Evolutionary conservation across 768 basidiomycete genomes (phyloP).

Genomic region (Termitomyces sp.): DNA sequence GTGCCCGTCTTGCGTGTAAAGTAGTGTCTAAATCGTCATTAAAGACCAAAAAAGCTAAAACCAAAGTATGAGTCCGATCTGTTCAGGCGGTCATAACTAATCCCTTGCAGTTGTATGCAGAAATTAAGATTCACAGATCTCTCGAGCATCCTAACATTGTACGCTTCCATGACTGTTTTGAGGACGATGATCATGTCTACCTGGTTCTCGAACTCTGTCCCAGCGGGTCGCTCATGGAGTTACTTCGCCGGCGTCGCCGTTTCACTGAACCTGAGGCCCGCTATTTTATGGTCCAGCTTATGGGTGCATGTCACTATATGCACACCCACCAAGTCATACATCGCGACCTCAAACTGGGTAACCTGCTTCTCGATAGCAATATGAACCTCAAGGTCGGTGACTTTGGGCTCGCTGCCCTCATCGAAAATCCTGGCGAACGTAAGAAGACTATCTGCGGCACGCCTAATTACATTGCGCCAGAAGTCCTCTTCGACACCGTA

Average conservation of each 20-base stretch:
- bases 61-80: conserved; percentile 57
- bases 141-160: conserved; percentile 93
- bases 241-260: conserved; percentile 81
- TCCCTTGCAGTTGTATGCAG: conserved; percentile 78
- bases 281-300: conserved; percentile 90
- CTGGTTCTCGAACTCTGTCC: conserved; percentile 94
- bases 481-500: conserved; percentile 92
- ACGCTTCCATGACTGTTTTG: conserved; percentile 89
- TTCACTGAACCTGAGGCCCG: conserved; percentile 92
- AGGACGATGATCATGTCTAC: conserved; percentile 94
- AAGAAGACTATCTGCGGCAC: conserved; percentile 99
- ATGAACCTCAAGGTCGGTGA: conserved; percentile 98
- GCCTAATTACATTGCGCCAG: conserved; percentile 98
- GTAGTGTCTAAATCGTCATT: conserved; percentile 91
- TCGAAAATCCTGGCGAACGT: conserved; percentile 93
- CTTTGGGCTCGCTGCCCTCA: conserved; percentile 94
- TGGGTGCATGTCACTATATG: conserved; percentile 97
- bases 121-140: conserved; percentile 96
- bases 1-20: conserved; percentile 79
- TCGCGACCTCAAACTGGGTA: conserved; percentile 94
- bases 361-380: conserved; percentile 84
- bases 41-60: conserved; percentile 95
- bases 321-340: conserved; percentile 96
- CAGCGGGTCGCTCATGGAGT: conserved; percentile 87
- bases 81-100: neutral